phyloP scores from a whole-genome alignment of 1,284 basidiomycete species.

The Rhodotorula mucilaginosa region DNA sequence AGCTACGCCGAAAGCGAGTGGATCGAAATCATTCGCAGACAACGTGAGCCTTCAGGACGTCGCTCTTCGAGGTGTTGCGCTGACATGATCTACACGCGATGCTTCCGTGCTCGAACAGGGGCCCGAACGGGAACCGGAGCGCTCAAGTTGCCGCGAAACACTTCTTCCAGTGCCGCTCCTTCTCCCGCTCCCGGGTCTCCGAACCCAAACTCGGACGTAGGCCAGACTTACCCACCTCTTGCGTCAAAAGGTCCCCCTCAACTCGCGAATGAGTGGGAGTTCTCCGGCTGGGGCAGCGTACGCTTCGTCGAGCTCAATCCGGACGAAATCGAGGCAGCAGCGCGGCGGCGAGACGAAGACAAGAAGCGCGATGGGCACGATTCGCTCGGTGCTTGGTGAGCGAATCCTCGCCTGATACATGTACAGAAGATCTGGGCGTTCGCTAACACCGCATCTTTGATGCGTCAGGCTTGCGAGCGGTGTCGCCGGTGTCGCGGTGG shows the following conservation, averaged over 20 bases:
- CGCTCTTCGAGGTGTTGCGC: neutral
- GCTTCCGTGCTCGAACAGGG: neutral
- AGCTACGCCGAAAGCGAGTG: constrained; percentile 12
- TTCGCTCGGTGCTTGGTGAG: constrained; percentile 22
- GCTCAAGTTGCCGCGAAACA: neutral
- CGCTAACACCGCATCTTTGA: constrained; percentile 56
- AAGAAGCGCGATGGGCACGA: constrained; percentile 48
- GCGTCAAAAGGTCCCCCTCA: neutral
- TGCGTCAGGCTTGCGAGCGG: constrained; percentile 54
- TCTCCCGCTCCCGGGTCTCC: too few relatives aligned
- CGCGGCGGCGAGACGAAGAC: constrained; percentile 46
- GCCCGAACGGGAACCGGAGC: neutral
- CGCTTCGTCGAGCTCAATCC: constrained; percentile 53
- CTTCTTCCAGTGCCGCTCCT: neutral
- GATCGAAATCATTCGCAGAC: constrained; percentile 4
- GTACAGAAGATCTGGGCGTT: neutral
- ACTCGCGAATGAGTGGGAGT: constrained; percentile 13
- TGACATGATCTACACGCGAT: neutral
- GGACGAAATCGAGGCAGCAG: constrained; percentile 46
- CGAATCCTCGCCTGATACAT: neutral
- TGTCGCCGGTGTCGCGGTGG: constrained; percentile 64
- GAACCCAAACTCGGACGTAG: too few relatives aligned
- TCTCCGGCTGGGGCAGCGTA: constrained; percentile 59
- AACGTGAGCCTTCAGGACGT: neutral
- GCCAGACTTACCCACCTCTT: neutral